Conservation (phyloP, 192 early-diverging fungal species). For the Dissophora ornata region DNA sequence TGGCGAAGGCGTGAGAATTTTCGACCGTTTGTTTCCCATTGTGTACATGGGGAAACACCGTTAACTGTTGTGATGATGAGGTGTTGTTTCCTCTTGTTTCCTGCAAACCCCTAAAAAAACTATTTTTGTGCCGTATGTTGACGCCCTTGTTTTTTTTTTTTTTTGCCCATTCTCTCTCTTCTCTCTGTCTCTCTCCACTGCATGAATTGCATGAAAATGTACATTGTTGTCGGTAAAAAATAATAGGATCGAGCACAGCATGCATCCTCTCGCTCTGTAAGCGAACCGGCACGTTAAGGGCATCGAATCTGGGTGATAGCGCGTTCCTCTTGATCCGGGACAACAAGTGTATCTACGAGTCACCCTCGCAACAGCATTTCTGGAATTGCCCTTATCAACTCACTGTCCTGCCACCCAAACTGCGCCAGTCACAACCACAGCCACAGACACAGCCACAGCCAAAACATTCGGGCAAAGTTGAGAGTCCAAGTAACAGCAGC, state of each 20-base stretch:
- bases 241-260: conserved; percentile 65
- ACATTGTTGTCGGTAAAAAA: background rate
- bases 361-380: conserved; percentile 70
- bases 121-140: too few relatives aligned
- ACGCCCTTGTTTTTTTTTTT: too few relatives aligned
- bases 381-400: conserved; percentile 74
- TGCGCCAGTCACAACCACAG: conserved; percentile 51
- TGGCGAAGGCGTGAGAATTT: too few relatives aligned
- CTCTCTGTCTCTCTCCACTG: background rate
- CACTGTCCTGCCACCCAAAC: conserved; percentile 62
- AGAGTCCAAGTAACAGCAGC: too few relatives aligned
- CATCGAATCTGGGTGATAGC: conserved; percentile 66
- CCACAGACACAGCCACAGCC: background rate
- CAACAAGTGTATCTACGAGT: conserved; percentile 65
- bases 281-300: conserved; percentile 61
- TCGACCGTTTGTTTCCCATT: too few relatives aligned
- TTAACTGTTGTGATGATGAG: too few relatives aligned
- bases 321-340: conserved; percentile 67
- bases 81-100: too few relatives aligned
- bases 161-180: background rate
- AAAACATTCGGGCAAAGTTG: too few relatives aligned
- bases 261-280: conserved; percentile 69
- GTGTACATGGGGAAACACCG: too few relatives aligned
- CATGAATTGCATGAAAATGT: conserved; percentile 6
- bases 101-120: too few relatives aligned